phyloP scores from a whole-genome alignment of 2,329 filamentous ascomycete species.

The Cercospora canescens region DNA sequence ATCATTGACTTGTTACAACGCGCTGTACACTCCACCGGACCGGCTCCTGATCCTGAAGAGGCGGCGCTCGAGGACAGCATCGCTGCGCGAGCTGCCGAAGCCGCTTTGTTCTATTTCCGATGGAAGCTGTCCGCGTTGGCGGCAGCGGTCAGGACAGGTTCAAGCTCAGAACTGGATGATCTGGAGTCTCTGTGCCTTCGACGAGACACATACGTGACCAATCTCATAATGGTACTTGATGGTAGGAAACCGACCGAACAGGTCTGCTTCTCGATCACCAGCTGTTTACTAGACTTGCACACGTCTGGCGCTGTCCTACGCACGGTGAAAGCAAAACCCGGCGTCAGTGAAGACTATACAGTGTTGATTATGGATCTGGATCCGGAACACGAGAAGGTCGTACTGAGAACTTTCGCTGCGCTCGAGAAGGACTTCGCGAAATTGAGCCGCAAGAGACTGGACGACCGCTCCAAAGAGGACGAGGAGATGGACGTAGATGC shows the following conservation, averaged over 20 bases:
- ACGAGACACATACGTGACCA: constrained; percentile 53
- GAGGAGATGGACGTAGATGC: constrained; percentile 54
- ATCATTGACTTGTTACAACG: constrained; percentile 72
- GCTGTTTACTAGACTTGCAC: constrained; percentile 78
- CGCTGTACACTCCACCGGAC: constrained; percentile 64
- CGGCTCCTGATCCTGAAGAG: constrained; percentile 61
- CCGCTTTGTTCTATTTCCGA: constrained; percentile 87
- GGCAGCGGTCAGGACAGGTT: constrained; percentile 50
- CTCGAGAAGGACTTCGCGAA: constrained; percentile 78
- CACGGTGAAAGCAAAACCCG: constrained; percentile 36
- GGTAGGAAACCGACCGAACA: constrained; percentile 58
- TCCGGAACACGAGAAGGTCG: constrained; percentile 60
- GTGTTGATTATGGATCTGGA: constrained; percentile 65
- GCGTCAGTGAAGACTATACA: constrained; percentile 44
- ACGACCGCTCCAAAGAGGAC: constrained; percentile 42
- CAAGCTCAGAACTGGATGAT: constrained; percentile 56
- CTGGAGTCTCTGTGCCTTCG: constrained; percentile 58
- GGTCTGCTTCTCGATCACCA: constrained; percentile 72
- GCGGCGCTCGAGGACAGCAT: constrained; percentile 79
- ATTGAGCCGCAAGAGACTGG: constrained; percentile 41
- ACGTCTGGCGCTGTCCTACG: constrained; percentile 72
- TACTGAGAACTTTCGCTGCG: constrained; percentile 75
- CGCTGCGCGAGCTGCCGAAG: constrained; percentile 72
- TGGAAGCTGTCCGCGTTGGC: constrained; percentile 60
- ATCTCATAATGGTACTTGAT: constrained; percentile 52